These are phyloP conservation scores for Micractinium conductrix DNA, from an alignment of 139 green algal genomes.

Conservation along the genomic window DNA sequence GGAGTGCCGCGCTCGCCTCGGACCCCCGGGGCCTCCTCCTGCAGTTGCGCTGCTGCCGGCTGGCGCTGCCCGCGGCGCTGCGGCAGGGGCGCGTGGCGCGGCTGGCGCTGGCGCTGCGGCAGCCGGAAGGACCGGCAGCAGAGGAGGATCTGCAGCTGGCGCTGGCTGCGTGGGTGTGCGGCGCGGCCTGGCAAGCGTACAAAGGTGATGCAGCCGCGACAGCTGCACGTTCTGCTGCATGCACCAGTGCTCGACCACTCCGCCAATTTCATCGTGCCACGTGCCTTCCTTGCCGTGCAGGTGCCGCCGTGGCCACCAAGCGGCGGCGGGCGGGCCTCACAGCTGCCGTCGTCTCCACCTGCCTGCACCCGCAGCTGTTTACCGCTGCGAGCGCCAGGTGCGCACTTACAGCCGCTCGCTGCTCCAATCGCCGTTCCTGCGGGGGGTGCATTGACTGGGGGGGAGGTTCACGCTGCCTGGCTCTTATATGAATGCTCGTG, in stretches of 20 bases:
- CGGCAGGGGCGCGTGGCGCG: neutral
- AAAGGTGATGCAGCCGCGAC: neutral
- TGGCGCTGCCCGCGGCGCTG: neutral
- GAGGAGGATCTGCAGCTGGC: neutral
- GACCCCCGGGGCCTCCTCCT: neutral
- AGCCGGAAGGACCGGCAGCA: neutral
- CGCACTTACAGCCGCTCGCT: too few species aligned
- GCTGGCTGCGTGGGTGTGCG: conserved; percentile 1
- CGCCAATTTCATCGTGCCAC: neutral
- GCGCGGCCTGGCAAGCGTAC: conserved; percentile 6
- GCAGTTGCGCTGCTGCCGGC: conserved; percentile 19
- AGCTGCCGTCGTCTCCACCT: conserved; percentile 42
- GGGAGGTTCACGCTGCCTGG: too few species aligned
- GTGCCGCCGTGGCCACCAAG: neutral
- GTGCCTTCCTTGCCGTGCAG: neutral
- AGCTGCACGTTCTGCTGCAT: too few species aligned
- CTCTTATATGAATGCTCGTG: too few species aligned
- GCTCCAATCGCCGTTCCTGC: too few species aligned
- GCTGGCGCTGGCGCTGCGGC: neutral
- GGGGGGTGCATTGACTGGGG: too few species aligned
- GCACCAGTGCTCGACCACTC: neutral
- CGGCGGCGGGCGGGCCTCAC: conserved; percentile 27
- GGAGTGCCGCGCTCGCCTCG: neutral
- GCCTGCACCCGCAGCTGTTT: conserved; percentile 56
- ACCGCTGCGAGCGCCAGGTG: neutral